Evolutionary conservation across 768 basidiomycete species (phyloP).

Genomic region (Pleurotus citrinopileatus): DNA sequence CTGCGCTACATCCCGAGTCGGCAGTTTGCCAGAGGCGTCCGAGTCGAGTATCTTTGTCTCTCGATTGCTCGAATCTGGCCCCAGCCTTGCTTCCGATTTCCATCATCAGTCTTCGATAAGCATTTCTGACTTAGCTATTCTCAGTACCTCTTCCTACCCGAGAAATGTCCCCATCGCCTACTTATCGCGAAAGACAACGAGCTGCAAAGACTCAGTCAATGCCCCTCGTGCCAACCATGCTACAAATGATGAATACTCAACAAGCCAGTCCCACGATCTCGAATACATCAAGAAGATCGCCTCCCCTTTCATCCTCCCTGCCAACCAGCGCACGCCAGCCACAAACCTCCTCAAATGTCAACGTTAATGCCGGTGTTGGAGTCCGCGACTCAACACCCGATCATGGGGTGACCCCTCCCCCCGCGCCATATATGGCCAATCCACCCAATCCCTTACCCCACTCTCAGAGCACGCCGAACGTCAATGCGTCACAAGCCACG

Average conservation of each 20-base stretch:
- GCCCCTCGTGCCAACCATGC: conserved; percentile 56
- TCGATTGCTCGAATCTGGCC: not conserved
- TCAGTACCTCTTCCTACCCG: conserved; percentile 26
- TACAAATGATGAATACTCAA: conserved; percentile 41
- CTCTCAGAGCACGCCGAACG: conserved; percentile 25
- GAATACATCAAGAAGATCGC: conserved; percentile 32
- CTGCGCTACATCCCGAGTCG: not conserved
- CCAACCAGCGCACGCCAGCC: conserved; percentile 45
- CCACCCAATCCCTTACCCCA: conserved; percentile 5
- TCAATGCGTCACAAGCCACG: conserved; percentile 31
- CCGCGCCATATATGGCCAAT: conserved; percentile 4
- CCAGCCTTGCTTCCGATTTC: conserved; percentile 11
- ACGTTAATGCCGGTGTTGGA: conserved; percentile 18
- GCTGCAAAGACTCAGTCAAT: conserved; percentile 58
- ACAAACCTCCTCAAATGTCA: conserved; percentile 29
- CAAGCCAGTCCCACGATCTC: conserved; percentile 48
- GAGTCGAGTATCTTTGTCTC: conserved; percentile 3
- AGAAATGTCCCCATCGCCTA: conserved; percentile 49
- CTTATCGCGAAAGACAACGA: conserved; percentile 41
- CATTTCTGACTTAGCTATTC: conserved; percentile 23
- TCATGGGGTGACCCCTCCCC: conserved; percentile 29
- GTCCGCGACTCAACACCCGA: conserved; percentile 26
- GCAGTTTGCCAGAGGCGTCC: conserved; percentile 3
- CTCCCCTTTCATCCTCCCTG: conserved; percentile 31
- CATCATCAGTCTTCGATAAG: conserved; percentile 14